Percentiles rank a stretch among this genome's conserved stretches.
These are phyloP conservation scores for Chaetomium cochliodes DNA, from an alignment of 495 filamentous ascomycete genomes.

Conservation along the genomic window DNA sequence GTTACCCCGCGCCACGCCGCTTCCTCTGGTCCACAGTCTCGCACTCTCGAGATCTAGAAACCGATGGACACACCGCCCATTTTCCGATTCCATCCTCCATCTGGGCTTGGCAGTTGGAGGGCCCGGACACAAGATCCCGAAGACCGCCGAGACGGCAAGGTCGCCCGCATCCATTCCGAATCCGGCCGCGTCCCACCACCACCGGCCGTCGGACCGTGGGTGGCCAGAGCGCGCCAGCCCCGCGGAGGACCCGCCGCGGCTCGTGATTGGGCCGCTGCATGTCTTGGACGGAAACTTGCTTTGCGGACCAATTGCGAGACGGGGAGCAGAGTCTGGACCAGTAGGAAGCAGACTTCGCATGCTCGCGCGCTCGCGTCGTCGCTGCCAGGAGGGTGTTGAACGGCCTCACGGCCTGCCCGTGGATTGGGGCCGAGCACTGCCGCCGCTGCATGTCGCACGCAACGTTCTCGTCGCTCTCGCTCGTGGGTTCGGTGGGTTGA, in stretches of 20 bases:
- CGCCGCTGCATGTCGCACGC: not conserved
- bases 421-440: not conserved
- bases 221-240: not conserved
- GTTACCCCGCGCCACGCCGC: not conserved
- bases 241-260: not conserved
- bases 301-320: conserved; percentile 1
- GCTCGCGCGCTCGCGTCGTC: not conserved
- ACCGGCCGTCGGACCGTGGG: not conserved
- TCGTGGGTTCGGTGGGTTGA: no score
- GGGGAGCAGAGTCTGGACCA: not conserved
- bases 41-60: not conserved
- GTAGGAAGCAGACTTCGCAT: not conserved
- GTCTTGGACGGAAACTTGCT: not conserved
- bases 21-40: not conserved
- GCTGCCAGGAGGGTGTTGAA: not conserved
- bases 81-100: not conserved
- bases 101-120: not conserved
- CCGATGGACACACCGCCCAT: conserved; percentile 7
- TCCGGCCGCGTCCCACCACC: conserved; percentile 1
- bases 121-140: not conserved
- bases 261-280: conserved; percentile 14
- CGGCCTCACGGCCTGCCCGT: not conserved
- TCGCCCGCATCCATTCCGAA: not conserved
- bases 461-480: not conserved
- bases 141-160: not conserved